Percentiles rank a stretch among this genome's conserved stretches.
These are phyloP conservation scores for Neurospora sp. DNA, from an alignment of 495 filamentous ascomycete species.

Conservation along the genomic window DNA sequence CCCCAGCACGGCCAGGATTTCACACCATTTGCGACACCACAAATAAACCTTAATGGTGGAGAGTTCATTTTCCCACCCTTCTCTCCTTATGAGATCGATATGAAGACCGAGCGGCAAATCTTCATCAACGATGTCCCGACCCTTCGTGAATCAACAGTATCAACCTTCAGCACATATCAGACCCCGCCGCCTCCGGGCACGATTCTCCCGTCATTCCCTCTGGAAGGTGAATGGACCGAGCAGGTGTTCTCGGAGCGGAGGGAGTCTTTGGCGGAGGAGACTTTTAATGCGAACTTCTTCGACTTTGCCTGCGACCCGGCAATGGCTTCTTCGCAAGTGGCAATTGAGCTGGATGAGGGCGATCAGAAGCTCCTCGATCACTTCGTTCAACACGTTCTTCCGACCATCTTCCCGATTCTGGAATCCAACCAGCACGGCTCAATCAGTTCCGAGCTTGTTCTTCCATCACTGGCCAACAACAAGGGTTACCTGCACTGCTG, in stretches of 20 bases:
- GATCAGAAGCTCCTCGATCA: slow-evolving; percentile 84
- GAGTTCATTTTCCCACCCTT: slow-evolving; percentile 45
- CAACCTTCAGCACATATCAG: slow-evolving; percentile 78
- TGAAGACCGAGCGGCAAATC: slow-evolving; percentile 90
- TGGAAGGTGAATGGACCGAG: slow-evolving; percentile 64
- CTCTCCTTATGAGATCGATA: slow-evolving; percentile 85
- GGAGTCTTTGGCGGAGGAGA: slow-evolving; percentile 55
- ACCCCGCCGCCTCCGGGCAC: slow-evolving; percentile 59
- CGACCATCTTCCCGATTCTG: slow-evolving; percentile 81
- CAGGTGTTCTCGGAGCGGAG: slow-evolving; percentile 60
- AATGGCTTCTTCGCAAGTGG: slow-evolving; percentile 48
- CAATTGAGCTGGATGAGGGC: slow-evolving; percentile 79
- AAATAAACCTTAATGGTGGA: slow-evolving; percentile 20
- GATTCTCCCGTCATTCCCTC: slow-evolving; percentile 53
- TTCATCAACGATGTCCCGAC: slow-evolving; percentile 86
- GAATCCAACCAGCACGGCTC: slow-evolving; percentile 79
- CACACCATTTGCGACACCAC: slow-evolving; percentile 49
- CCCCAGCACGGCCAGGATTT: slow-evolving; percentile 48
- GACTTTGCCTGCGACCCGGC: slow-evolving; percentile 56
- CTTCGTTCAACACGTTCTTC: slow-evolving; percentile 80
- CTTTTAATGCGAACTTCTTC: slow-evolving; percentile 63
- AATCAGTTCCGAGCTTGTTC: slow-evolving; percentile 65
- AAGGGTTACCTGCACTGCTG: slow-evolving; percentile 93
- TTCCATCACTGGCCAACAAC: slow-evolving; percentile 80
- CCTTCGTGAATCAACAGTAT: slow-evolving; percentile 70